Evolutionary conservation across 2,329 filamentous ascomycete species (phyloP).

Genomic region (Alternaria triticimaculans): DNA sequence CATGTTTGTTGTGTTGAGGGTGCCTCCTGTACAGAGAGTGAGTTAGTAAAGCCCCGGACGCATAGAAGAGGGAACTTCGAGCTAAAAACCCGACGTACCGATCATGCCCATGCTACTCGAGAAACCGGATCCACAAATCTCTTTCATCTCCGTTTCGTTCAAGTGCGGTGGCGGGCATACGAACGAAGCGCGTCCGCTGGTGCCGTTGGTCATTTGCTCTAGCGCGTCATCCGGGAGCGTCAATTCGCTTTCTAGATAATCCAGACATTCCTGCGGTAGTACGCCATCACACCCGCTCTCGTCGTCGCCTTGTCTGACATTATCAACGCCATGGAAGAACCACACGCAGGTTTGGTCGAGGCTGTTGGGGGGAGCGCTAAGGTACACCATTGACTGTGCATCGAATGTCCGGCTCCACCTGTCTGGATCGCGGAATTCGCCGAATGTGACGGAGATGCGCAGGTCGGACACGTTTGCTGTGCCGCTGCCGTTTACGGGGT

Average conservation of each 20-base stretch:
- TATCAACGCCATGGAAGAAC: background rate
- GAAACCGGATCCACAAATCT: background rate
- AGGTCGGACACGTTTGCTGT: background rate
- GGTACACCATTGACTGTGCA: background rate
- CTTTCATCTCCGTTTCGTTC: background rate
- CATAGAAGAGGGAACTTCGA: background rate
- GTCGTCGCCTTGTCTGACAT: background rate
- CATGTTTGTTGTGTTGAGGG: background rate
- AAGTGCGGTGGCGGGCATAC: background rate
- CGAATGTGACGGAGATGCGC: background rate
- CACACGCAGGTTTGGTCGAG: background rate
- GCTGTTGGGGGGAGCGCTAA: background rate
- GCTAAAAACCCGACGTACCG: background rate
- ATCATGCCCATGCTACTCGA: background rate
- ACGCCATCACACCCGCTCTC: background rate
- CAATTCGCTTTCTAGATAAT: background rate
- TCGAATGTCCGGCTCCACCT: background rate
- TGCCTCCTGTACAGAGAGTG: background rate
- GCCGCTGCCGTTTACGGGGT: background rate
- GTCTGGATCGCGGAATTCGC: background rate
- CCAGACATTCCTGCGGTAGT: background rate
- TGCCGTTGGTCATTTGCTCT: background rate
- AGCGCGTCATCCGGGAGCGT: background rate
- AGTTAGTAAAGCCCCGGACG: background rate
- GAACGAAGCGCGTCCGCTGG: background rate